A percentile compares a stretch with the other conserved stretches of the same genome.
phyloP scores from a whole-genome alignment of 1,139 yeast genomes.

The Debaryomyces psychrophilus region DNA sequence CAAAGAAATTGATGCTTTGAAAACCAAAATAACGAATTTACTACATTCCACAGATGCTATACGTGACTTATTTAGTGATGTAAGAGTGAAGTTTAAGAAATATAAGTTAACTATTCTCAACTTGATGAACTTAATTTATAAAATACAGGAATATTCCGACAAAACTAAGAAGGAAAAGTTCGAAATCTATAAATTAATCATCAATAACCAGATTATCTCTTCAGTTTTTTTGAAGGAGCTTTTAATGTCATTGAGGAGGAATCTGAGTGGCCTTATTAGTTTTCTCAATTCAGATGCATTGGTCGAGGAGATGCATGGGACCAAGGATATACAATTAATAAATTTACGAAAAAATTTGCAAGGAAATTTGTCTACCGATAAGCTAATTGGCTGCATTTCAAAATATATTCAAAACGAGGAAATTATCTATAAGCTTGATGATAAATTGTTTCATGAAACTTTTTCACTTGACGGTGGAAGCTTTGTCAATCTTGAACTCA shows the following conservation, averaged over 20 bases:
- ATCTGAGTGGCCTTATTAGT: neutral
- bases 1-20: slow-evolving; percentile 1
- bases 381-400: neutral
- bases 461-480: slow-evolving; percentile 42
- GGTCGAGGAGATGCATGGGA: slow-evolving; percentile 11
- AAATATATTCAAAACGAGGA: slow-evolving; percentile 6
- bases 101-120: slow-evolving; percentile 30
- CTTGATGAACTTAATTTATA: slow-evolving; percentile 27
- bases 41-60: slow-evolving; percentile 25
- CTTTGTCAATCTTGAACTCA: slow-evolving; percentile 21
- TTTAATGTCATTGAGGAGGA: slow-evolving; percentile 7
- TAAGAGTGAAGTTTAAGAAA: slow-evolving; percentile 23
- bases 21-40: slow-evolving; percentile 19
- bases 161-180: slow-evolving; percentile 26
- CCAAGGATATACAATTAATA: slow-evolving; percentile 10
- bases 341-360: neutral
- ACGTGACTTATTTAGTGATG: slow-evolving; percentile 20
- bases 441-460: slow-evolving; percentile 38
- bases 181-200: slow-evolving; percentile 36
- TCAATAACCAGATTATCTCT: slow-evolving; percentile 24
- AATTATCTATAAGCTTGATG: slow-evolving; percentile 4
- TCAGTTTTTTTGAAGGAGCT: slow-evolving; percentile 22
- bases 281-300: slow-evolving; percentile 7
- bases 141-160: slow-evolving; percentile 15
- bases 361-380: neutral